Evolutionary conservation across 345 rosid species (phyloP).

Genomic region (Arabis alpina): DNA sequence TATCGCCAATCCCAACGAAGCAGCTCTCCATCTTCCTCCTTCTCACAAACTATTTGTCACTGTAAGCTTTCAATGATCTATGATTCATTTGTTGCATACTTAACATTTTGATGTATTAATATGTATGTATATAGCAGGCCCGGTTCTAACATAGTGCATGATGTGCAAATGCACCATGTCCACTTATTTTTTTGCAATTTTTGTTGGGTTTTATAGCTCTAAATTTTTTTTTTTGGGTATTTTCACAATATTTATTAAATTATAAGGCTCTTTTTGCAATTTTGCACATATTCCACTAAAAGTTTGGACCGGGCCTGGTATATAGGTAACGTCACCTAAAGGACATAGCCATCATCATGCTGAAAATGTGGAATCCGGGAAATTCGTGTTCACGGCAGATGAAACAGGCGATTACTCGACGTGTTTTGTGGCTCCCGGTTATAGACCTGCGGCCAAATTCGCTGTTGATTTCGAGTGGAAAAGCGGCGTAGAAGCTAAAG

Average conservation of each 20-base stretch:
- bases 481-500: slow-evolving; percentile 76
- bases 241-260: too few species aligned
- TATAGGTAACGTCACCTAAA: slow-evolving; percentile 70
- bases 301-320: too few species aligned
- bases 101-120: slow-evolving; percentile 5
- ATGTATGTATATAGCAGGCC: too few species aligned
- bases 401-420: slow-evolving; percentile 66
- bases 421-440: slow-evolving; percentile 61
- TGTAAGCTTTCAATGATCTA: slow-evolving; percentile 43
- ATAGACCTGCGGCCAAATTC: slow-evolving; percentile 44
- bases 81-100: background rate
- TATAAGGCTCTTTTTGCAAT: too few species aligned
- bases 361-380: slow-evolving; percentile 64
- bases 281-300: too few species aligned
- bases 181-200: too few species aligned
- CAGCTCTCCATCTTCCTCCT: slow-evolving; percentile 58
- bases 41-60: slow-evolving; percentile 60
- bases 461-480: slow-evolving; percentile 78
- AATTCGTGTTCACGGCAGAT: slow-evolving; percentile 71
- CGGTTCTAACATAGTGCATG: too few species aligned
- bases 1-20: slow-evolving; percentile 62
- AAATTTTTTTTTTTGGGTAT: too few species aligned
- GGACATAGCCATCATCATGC: slow-evolving; percentile 60
- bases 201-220: too few species aligned
- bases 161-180: too few species aligned